Percentiles rank a stretch among this genome's conserved stretches.
phyloP scores from a whole-genome alignment of 1,284 basidiomycete genomes.

The Sutorius eximius region DNA sequence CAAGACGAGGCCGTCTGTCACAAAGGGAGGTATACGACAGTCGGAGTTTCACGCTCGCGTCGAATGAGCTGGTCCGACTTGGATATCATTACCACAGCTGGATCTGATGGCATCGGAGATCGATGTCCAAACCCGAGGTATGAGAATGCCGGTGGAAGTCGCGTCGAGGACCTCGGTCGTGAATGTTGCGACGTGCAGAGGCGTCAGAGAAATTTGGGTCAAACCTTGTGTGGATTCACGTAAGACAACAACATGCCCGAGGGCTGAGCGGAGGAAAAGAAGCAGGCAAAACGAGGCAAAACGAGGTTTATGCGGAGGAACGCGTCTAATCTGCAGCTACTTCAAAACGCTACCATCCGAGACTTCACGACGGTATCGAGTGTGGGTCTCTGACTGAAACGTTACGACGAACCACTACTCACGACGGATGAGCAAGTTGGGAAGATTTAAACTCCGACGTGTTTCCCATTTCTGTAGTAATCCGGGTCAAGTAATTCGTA shows the following conservation, averaged over 20 bases:
- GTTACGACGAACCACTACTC: too few species aligned
- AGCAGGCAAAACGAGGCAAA: conserved; percentile 7
- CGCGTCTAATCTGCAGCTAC: background rate
- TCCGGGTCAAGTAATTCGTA: conserved; percentile 23
- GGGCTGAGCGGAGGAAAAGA: conserved; percentile 5
- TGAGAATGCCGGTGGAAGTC: conserved; percentile 9
- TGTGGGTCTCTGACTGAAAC: background rate
- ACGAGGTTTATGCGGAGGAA: conserved; percentile 1
- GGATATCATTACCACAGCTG: background rate
- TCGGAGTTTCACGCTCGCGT: conserved; percentile 16
- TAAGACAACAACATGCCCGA: conserved; percentile 9
- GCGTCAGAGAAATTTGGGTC: conserved; percentile 5
- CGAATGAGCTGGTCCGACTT: background rate
- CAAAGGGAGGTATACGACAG: conserved; percentile 14
- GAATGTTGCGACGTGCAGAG: background rate
- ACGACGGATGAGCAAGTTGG: too few species aligned
- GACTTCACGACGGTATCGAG: background rate
- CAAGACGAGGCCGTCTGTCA: conserved; percentile 1
- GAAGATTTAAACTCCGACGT: background rate
- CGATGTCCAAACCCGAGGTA: conserved; percentile 7
- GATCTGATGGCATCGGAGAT: conserved; percentile 26
- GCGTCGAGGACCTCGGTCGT: conserved; percentile 5
- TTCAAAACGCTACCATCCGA: background rate
- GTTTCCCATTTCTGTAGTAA: background rate
- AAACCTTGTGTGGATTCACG: conserved; percentile 22